Conservation (phyloP, 1,284 basidiomycete genomes). For the Rhodotorula sp. region DNA sequence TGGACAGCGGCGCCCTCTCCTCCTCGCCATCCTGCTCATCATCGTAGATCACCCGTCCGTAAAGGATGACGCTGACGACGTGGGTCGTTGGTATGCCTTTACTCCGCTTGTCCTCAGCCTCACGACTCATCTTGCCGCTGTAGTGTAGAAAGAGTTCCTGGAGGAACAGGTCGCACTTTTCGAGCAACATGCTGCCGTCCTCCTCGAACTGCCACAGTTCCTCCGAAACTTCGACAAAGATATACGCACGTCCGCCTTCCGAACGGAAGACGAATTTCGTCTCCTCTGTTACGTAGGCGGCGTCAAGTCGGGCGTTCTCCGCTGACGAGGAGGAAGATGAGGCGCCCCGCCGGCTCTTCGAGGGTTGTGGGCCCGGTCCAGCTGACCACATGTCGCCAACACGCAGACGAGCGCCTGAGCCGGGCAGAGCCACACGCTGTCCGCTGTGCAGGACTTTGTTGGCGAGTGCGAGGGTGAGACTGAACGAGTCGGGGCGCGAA, state of each 20-base stretch:
- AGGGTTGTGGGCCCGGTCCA: not conserved
- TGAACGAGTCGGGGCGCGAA: constrained; percentile 92
- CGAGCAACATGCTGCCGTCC: constrained; percentile 64
- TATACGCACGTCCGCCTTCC: constrained; percentile 76
- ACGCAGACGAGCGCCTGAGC: constrained; percentile 68
- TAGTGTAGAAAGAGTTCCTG: constrained; percentile 46
- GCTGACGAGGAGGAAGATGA: not conserved
- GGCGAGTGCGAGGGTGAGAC: constrained; percentile 68
- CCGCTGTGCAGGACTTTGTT: constrained; percentile 56
- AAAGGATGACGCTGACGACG: constrained; percentile 88
- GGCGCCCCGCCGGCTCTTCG: constrained; percentile 49
- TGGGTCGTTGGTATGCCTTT: constrained; percentile 68
- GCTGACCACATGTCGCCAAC: constrained; percentile 70
- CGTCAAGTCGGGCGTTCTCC: constrained; percentile 46
- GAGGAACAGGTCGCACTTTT: constrained; percentile 90
- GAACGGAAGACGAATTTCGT: constrained; percentile 90
- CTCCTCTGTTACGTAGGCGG: constrained; percentile 73
- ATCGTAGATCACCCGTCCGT: constrained; percentile 91
- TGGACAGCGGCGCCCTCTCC: constrained; percentile 39
- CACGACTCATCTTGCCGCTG: constrained; percentile 27
- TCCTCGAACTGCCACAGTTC: constrained; percentile 98
- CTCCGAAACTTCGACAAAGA: constrained; percentile 89
- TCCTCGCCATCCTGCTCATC: constrained; percentile 70
- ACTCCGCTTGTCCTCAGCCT: constrained; percentile 25
- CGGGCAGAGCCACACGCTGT: constrained; percentile 70